Evolutionary conservation across 805 yeast genomes (phyloP), one percentile per base, ranked within the genome.

Genomic region (Candida vartiovaarae): DNA sequence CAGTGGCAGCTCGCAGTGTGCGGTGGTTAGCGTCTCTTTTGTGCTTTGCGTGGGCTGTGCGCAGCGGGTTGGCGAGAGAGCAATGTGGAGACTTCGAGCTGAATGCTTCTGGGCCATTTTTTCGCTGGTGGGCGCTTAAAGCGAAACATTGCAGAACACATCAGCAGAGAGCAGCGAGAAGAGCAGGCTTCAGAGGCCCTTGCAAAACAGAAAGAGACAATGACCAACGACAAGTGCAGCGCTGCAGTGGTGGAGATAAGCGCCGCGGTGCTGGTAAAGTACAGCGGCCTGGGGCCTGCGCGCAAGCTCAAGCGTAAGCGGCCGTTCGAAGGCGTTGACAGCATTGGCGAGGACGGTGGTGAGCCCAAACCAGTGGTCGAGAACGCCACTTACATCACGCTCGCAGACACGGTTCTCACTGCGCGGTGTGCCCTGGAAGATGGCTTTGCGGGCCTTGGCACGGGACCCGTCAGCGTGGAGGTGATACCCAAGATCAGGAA

Each of bases 311-410:
- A 38, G 34, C 33, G 40, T 4, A 37, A 23, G 26, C 23, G 40
- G n/a, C 25, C 5, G 7, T 23, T 7, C 15, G 33, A 28, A 5
- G 40, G 24, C 10, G 33, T n/a, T 20, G 38, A 35, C 15, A 10
- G 20, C 20, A 11, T 10, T 32, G 34, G 20, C 6, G n/a, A 24
- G 6, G 37, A 35, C 29, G 25, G 9, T 8, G 26, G 9, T 23
- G 34, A 30, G n/a, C 32, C 34, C n/a, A 10, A 6, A 15, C 34
- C 37, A 8, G 37, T 32, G 15, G 11, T 38, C 7, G 23, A 27
- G n/a, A 33, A 37, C 10, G 47, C 47, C 1, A 39, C 43, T 2
- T 47, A 36, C 26, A 11, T 44, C 20, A 34, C 43, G 4, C 20
- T 47, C 1, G 40, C 45, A 8, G 40, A 47, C n/a, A 39, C 40